A percentile compares a stretch with the other conserved stretches of the same genome.
Conservation (phyloP, 495 filamentous ascomycete species). For the Penicillium goetzii region DNA sequence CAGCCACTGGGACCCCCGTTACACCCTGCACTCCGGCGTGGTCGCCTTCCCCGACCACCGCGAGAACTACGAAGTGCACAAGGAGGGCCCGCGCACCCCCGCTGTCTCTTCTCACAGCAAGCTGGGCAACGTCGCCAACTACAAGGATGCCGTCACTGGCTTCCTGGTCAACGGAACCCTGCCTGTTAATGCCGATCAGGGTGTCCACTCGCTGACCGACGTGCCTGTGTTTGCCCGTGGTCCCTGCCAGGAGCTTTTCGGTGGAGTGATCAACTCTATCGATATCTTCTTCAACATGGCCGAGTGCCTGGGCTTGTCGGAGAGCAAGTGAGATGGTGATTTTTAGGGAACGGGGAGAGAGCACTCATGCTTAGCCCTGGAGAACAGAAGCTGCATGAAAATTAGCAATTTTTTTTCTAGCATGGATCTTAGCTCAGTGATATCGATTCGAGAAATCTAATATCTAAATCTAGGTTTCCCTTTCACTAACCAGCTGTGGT, state of each 20-base stretch:
- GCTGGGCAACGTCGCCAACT: conserved; percentile 60
- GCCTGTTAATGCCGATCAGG: conserved; percentile 56
- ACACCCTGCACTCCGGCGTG: conserved; percentile 68
- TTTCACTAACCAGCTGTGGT: no score
- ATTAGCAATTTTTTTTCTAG: background rate
- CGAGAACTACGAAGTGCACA: conserved; percentile 67
- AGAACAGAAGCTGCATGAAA: background rate
- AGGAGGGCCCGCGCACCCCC: conserved; percentile 58
- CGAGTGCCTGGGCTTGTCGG: conserved; percentile 63
- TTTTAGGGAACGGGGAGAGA: background rate
- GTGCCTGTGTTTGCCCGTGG: conserved; percentile 74
- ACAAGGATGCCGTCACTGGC: conserved; percentile 63
- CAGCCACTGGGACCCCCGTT: conserved; percentile 74
- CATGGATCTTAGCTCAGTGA: background rate
- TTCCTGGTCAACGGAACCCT: conserved; percentile 72
- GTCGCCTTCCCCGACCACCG: conserved; percentile 67
- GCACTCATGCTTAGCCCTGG: background rate
- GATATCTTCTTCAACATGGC: conserved; percentile 77
- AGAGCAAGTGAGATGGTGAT: conserved; percentile 6
- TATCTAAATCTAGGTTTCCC: no score
- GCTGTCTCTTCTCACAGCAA: conserved; percentile 44
- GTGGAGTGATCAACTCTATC: conserved; percentile 67
- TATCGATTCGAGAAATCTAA: background rate
- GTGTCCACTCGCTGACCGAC: conserved; percentile 75
- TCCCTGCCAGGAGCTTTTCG: conserved; percentile 72